These are phyloP conservation scores for Aethionema arabicum DNA, from an alignment of 345 rosid species.

Conservation along the genomic window DNA sequence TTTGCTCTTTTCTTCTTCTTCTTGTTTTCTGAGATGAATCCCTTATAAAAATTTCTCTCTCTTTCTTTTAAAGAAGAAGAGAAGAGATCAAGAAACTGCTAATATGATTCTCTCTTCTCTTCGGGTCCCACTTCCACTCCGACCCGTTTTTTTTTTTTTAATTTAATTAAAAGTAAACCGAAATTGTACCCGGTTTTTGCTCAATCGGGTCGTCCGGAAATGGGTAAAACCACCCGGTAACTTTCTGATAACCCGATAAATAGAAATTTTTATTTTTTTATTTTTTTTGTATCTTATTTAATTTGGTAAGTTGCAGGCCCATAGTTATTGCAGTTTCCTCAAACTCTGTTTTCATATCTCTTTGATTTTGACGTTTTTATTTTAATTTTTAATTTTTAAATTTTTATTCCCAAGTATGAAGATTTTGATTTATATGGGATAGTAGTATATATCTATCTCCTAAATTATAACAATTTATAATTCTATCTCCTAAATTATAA, in stretches of 20 bases:
- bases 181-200: constrained; percentile 27
- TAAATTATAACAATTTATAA: not conserved
- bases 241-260: not conserved
- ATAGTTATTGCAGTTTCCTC: constrained; percentile 28
- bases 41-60: no score
- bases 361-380: constrained; percentile 9
- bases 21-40: constrained; percentile 24
- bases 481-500: no score
- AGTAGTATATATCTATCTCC: not conserved
- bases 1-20: constrained; percentile 23
- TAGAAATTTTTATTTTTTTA: not conserved
- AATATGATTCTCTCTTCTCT: constrained; percentile 29
- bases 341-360: constrained; percentile 26
- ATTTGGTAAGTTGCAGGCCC: constrained; percentile 10
- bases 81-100: constrained; percentile 24
- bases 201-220: constrained; percentile 17
- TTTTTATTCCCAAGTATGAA: not conserved
- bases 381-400: not conserved
- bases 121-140: constrained; percentile 22
- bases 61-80: constrained; percentile 11
- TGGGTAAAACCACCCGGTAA: constrained; percentile 23
- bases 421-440: not conserved
- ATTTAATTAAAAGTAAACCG: not conserved
- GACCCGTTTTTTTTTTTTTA: constrained; percentile 24
- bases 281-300: not conserved